Percentiles rank a stretch among this genome's conserved stretches.
Evolutionary conservation across 345 rosid genomes (phyloP).

Genomic region (Tarenaya hassleriana): DNA sequence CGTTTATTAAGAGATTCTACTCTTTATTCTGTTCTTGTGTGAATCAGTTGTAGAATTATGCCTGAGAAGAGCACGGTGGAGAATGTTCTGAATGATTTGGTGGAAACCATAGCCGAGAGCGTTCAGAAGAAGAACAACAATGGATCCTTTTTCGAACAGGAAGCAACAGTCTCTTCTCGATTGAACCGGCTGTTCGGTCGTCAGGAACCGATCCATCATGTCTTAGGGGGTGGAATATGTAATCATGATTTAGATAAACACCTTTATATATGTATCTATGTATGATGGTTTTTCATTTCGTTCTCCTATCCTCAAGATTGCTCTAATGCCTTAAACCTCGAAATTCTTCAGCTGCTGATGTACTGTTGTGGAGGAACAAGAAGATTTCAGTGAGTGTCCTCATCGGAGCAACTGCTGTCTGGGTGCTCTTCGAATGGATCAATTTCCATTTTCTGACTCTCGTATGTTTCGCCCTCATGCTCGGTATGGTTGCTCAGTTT

Average conservation of each 20-base stretch:
- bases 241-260: constrained; percentile 18
- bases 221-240: constrained; percentile 95
- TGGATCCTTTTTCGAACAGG: constrained; percentile 52
- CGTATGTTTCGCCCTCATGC: constrained; percentile 50
- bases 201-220: constrained; percentile 58
- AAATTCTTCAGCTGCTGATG: constrained; percentile 85
- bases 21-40: not conserved
- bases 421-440: constrained; percentile 95
- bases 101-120: constrained; percentile 54
- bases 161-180: constrained; percentile 49
- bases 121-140: constrained; percentile 60
- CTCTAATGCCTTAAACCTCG: constrained; percentile 6
- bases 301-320: not conserved
- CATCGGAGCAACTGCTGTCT: constrained; percentile 60
- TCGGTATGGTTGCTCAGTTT: constrained; percentile 83
- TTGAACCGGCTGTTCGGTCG: constrained; percentile 76
- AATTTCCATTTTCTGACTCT: constrained; percentile 77
- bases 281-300: no score
- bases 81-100: constrained; percentile 42
- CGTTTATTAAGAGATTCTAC: no score
- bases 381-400: constrained; percentile 76
- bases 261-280: not conserved
- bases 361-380: constrained; percentile 93
- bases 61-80: constrained; percentile 65
- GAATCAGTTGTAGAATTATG: constrained; percentile 41